Base-by-base conservation (phyloP, 163 green algal genomes). In the Scenedesmus sp. region DNA sequence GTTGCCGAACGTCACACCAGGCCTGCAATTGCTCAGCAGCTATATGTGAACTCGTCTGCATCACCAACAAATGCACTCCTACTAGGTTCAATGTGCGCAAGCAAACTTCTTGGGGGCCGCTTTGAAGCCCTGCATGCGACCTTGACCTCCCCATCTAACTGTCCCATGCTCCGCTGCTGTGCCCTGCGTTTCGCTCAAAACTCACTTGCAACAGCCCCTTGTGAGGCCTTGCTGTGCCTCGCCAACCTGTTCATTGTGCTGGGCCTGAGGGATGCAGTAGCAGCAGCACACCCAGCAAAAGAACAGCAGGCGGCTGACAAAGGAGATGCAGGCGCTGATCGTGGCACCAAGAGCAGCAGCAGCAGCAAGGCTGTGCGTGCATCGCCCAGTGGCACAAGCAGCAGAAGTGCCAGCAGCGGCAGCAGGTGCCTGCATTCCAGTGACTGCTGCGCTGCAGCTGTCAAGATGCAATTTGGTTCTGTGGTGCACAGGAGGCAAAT, bases 211-310 rank as follows among this genome's bases (percentile, higher is more conserved):
- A 13, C 86, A 91, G 73, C 49, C 37, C 51, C 51, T 0, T 91
- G 86, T 43, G 86, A 91, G 51, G 20, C 59, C 26, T 33, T 90
- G 49, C 76, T 91, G 73, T 79, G 49, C 30, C 18, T 56, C 2
- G 86, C 86, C 46, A 91, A 86, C 46, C 73, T 91, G 15, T 59
- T 91, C 24, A 86, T 86, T 13, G 86, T 91, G 5, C 49, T 91
- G 30, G 86, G 86, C 30, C 13, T 91, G 49, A 70, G 86, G 35
- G 86, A 90, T 76, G 73, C 86, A 44, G 5, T 81, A 18, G n/a
- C 16, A 85, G 73, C 73, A 61, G 86, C 46, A 53, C 42, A 40
- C 46, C 2, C 49, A 30, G 20, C n/a, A 33, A 40, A 88, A 1
- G 22, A 53, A 44, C 40, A 89, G 61, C 80, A 89, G 83, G 2